phyloP scores from a whole-genome alignment of 495 filamentous ascomycete genomes.

The Penicillium egyptiacum region DNA sequence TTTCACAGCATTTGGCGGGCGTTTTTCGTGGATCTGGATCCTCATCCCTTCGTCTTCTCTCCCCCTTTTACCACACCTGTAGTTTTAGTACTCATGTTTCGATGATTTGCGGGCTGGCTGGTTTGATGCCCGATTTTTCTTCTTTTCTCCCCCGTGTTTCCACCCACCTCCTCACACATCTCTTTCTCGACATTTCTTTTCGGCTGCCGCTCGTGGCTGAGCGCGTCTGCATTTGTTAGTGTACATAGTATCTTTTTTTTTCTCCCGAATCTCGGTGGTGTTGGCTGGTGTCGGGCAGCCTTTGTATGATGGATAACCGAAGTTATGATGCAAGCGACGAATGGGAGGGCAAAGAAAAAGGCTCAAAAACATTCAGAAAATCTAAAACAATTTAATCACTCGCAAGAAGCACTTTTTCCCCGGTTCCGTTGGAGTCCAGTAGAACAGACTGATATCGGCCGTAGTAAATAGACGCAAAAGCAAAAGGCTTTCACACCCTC shows the following conservation, averaged over 20 bases:
- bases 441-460: slow-evolving; percentile 9
- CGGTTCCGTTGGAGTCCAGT: slow-evolving; percentile 7
- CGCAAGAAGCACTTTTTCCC: slow-evolving; percentile 29
- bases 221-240: slow-evolving; percentile 38
- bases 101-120: slow-evolving; percentile 22
- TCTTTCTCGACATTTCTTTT: slow-evolving; percentile 21
- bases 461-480: neutral
- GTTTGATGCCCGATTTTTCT: slow-evolving; percentile 20
- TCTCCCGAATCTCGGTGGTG: slow-evolving; percentile 16
- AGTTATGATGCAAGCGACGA: slow-evolving; percentile 45
- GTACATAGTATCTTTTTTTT: slow-evolving; percentile 44
- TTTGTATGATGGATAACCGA: slow-evolving; percentile 43
- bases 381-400: slow-evolving; percentile 37
- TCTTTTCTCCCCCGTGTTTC: slow-evolving; percentile 21
- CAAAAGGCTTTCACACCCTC: slow-evolving; percentile 30
- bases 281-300: slow-evolving; percentile 13
- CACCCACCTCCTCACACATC: slow-evolving; percentile 17
- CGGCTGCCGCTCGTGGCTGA: slow-evolving; percentile 24
- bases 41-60: slow-evolving; percentile 22
- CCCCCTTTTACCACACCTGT: slow-evolving; percentile 31
- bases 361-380: slow-evolving; percentile 33
- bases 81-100: slow-evolving; percentile 41
- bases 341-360: slow-evolving; percentile 34
- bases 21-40: slow-evolving; percentile 31
- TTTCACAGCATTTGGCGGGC: slow-evolving; percentile 43